Evolutionary conservation across 768 basidiomycete species (phyloP).

Genomic region (Lenzites betulinus): DNA sequence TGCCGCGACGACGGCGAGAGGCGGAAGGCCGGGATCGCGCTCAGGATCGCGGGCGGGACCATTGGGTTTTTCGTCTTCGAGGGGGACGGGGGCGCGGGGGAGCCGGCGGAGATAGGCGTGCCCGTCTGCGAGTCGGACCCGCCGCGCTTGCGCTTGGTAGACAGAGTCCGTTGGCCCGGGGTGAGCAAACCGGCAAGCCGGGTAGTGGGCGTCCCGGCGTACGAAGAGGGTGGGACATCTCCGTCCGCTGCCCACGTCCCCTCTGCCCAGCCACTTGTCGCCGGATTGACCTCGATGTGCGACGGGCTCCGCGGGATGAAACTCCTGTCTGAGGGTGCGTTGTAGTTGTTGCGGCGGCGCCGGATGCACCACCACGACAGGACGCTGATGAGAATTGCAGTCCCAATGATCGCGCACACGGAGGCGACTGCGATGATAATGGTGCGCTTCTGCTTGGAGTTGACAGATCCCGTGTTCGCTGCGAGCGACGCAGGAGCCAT

Average conservation of each 20-base stretch:
- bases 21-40: constrained; percentile 8
- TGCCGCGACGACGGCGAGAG: constrained; percentile 3
- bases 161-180: neutral
- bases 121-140: neutral
- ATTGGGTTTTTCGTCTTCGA: neutral
- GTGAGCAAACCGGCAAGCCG: neutral
- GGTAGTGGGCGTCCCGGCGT: neutral
- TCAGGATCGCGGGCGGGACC: neutral
- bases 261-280: constrained; percentile 18
- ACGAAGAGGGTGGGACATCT: constrained; percentile 1
- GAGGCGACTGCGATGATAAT: constrained; percentile 20
- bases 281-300: constrained; percentile 16
- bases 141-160: constrained; percentile 10
- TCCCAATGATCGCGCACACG: constrained; percentile 3
- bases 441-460: constrained; percentile 12
- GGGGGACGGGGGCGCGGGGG: neutral
- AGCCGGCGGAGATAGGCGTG: neutral
- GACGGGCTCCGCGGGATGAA: constrained; percentile 9
- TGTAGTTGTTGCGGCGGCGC: neutral
- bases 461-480: neutral
- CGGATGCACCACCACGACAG: constrained; percentile 12
- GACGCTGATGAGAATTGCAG: constrained; percentile 1
- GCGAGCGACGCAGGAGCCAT: neutral
- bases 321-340: neutral
- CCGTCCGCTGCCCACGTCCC: constrained; percentile 14